Evolutionary conservation across 2,329 filamentous ascomycete species (phyloP).

Genomic region (Fusarium tjaetaba): DNA sequence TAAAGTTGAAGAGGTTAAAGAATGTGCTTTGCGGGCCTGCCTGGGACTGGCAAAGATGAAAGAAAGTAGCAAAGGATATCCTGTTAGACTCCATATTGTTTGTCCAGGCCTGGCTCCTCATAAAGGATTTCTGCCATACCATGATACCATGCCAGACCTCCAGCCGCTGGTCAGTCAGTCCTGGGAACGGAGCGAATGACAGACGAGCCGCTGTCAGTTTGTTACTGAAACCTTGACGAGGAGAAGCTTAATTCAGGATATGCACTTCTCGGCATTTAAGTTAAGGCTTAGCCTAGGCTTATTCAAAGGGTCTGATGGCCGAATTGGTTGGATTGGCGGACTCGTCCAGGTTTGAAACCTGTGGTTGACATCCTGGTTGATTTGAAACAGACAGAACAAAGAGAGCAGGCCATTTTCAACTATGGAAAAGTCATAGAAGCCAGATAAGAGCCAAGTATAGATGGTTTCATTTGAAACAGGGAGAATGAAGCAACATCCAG

Average conservation of each 20-base stretch:
- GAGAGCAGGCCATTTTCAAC: neutral
- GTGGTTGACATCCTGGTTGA: conserved; percentile 3
- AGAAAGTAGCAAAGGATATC: conserved; percentile 21
- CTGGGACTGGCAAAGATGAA: conserved; percentile 18
- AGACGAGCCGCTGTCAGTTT: neutral
- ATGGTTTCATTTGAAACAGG: conserved; percentile 19
- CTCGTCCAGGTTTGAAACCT: conserved; percentile 3
- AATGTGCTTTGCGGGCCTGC: conserved; percentile 22
- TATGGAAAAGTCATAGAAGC: neutral
- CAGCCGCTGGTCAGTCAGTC: neutral
- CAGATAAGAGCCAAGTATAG: neutral
- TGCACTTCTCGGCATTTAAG: conserved; percentile 4
- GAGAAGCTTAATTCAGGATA: neutral
- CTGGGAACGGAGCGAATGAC: neutral
- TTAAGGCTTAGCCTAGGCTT: conserved; percentile 13
- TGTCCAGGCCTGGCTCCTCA: neutral
- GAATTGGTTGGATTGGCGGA: conserved; percentile 22
- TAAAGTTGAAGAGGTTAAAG: conserved; percentile 5
- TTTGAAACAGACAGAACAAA: conserved; percentile 17
- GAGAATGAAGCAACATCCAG: neutral
- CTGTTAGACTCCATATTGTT: neutral
- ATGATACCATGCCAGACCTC: neutral
- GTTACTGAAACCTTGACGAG: conserved; percentile 15
- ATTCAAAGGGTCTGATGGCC: conserved; percentile 14
- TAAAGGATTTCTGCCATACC: neutral